Evolutionary conservation across 306 rosid genomes (phyloP).

Genomic region (Gleditsia sinensis): DNA sequence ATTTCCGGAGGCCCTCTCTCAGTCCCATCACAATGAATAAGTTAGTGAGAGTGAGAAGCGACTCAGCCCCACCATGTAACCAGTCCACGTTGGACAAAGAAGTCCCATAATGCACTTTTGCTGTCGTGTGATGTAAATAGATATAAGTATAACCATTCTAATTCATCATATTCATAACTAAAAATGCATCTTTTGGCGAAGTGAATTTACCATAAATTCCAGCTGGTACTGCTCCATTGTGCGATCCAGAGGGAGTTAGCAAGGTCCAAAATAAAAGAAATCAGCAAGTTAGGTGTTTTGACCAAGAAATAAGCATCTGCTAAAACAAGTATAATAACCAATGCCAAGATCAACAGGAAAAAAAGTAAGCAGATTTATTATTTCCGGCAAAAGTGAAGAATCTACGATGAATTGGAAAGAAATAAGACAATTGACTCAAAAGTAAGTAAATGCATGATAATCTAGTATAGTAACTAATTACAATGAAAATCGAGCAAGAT

Average conservation of each 20-base stretch:
- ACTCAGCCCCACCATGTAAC: conserved; percentile 96
- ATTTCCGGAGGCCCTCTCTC: conserved; percentile 69
- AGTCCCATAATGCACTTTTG: conserved; percentile 86
- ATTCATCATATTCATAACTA: not conserved
- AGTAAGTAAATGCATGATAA: not conserved
- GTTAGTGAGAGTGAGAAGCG: conserved; percentile 84
- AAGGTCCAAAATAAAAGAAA: conserved; percentile 36
- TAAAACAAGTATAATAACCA: not conserved
- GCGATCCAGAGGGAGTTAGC: not conserved
- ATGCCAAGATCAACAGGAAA: not conserved
- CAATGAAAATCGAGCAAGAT: not conserved
- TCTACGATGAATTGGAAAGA: not conserved
- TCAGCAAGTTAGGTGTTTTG: conserved; percentile 20
- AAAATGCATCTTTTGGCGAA: not conserved
- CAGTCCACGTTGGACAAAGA: conserved; percentile 94
- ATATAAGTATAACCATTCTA: conserved; percentile 3
- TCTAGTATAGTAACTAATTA: not conserved
- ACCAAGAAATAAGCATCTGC: conserved; percentile 1
- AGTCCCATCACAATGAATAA: conserved; percentile 84
- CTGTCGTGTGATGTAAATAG: conserved; percentile 47
- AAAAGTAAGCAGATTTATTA: not conserved
- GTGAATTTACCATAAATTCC: conserved; percentile 81
- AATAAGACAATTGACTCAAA: not conserved
- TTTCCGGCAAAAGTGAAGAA: not conserved
- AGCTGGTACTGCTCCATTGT: conserved; percentile 74